Evolutionary conservation across 352 stramenopile genomes (phyloP).

Genomic region (Phytophthora colocasiae): DNA sequence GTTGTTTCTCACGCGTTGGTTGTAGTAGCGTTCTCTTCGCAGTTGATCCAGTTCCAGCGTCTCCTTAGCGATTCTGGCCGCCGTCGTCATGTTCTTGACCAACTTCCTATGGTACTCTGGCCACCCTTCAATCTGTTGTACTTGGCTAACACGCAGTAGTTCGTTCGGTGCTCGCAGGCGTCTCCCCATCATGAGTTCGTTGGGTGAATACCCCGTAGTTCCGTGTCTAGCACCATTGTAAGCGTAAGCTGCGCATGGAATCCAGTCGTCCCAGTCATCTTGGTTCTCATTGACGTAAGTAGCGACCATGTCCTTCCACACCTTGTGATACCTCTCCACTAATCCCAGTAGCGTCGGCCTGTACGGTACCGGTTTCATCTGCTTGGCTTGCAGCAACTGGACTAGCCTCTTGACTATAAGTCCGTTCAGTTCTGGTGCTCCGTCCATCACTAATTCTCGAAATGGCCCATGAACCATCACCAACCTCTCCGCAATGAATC

Average conservation of each 20-base stretch:
- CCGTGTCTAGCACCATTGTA: conserved; percentile 8
- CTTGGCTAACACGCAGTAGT: conserved; percentile 1
- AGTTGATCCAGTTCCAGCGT: neutral
- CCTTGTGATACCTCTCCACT: neutral
- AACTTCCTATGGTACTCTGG: neutral
- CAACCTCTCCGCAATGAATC: conserved; percentile 9
- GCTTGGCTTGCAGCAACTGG: conserved; percentile 12
- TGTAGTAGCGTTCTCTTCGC: conserved; percentile 5
- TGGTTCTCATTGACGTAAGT: conserved; percentile 17
- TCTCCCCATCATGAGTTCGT: conserved; percentile 17
- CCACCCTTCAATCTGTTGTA: neutral
- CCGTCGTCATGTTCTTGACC: neutral
- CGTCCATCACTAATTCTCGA: conserved; percentile 22
- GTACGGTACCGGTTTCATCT: conserved; percentile 25
- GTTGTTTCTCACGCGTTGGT: conserved; percentile 1
- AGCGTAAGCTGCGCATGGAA: conserved; percentile 11
- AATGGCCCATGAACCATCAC: conserved; percentile 20
- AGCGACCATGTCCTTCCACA: conserved; percentile 31
- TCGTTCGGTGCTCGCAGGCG: conserved; percentile 7
- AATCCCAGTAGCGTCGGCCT: conserved; percentile 13
- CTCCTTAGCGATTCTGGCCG: neutral
- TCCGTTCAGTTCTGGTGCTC: conserved; percentile 16
- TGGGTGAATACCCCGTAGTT: neutral
- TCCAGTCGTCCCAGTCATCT: conserved; percentile 28
- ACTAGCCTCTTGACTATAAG: conserved; percentile 5